Percentiles rank a stretch among this genome's conserved stretches.
These are phyloP conservation scores for Tricholoma bakamatsutake DNA, from an alignment of 768 basidiomycete genomes.

Conservation along the genomic window DNA sequence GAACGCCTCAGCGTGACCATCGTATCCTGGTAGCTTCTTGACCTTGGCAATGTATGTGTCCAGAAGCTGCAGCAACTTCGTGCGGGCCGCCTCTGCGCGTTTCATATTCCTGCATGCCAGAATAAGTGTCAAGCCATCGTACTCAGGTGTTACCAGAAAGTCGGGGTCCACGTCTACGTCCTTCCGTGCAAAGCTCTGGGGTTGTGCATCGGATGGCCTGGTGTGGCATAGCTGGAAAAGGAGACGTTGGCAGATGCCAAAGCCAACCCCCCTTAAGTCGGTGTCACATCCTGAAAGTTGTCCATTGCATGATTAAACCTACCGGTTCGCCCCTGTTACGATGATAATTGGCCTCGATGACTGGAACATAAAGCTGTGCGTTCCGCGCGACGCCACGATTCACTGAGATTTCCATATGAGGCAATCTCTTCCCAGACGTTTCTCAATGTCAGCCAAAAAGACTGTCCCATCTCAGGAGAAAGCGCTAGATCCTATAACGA, in stretches of 20 bases:
- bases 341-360: slow-evolving; percentile 43
- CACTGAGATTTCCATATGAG: too few species aligned
- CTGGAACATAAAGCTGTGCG: slow-evolving; percentile 19
- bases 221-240: slow-evolving; percentile 57
- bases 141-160: slow-evolving; percentile 11
- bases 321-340: slow-evolving; percentile 72
- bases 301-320: slow-evolving; percentile 12
- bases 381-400: too few species aligned
- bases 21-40: slow-evolving; percentile 29
- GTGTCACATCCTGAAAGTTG: not conserved
- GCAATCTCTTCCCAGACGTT: too few species aligned
- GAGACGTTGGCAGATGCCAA: slow-evolving; percentile 77
- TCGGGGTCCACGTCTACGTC: not conserved
- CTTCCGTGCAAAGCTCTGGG: slow-evolving; percentile 32
- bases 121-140: slow-evolving; percentile 62
- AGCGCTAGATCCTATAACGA: slow-evolving; percentile 12
- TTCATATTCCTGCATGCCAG: slow-evolving; percentile 72
- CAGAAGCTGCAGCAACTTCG: slow-evolving; percentile 45
- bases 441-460: too few species aligned
- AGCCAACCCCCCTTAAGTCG: slow-evolving; percentile 66
- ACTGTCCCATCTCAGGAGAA: too few species aligned
- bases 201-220: slow-evolving; percentile 44
- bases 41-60: slow-evolving; percentile 46
- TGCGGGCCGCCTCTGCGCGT: slow-evolving; percentile 57
- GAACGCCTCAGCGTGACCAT: slow-evolving; percentile 53